phyloP scores from a whole-genome alignment of 352 stramenopile species.

The Globisporangium orthogonon region DNA sequence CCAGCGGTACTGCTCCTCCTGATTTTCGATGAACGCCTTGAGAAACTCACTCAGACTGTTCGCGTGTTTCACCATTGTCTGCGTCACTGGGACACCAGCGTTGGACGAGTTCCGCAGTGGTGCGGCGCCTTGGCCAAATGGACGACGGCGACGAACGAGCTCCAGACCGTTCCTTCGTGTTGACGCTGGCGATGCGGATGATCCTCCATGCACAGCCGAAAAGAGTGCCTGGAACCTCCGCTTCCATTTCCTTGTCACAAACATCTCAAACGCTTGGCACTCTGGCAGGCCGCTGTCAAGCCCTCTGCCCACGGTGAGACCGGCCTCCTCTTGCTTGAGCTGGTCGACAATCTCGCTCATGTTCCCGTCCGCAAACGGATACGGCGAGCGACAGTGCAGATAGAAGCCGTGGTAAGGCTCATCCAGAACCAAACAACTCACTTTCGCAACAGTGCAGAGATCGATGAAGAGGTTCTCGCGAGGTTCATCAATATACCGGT shows the following conservation, averaged over 20 bases:
- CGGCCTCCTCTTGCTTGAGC: conserved; percentile 87
- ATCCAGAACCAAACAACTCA: conserved; percentile 89
- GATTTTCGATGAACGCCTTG: conserved; percentile 81
- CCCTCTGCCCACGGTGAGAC: conserved; percentile 77
- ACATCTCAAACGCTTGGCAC: conserved; percentile 92
- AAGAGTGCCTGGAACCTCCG: conserved; percentile 72
- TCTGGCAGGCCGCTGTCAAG: conserved; percentile 76
- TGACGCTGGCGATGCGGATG: not conserved
- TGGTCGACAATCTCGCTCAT: conserved; percentile 91
- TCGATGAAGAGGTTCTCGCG: conserved; percentile 87
- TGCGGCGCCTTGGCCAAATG: conserved; percentile 4
- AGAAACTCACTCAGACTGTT: conserved; percentile 67
- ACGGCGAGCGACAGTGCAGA: conserved; percentile 91
- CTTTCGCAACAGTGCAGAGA: conserved; percentile 92
- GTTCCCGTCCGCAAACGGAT: conserved; percentile 88
- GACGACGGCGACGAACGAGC: conserved; percentile 9
- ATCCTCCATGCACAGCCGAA: conserved; percentile 24
- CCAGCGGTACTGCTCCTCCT: conserved; percentile 71
- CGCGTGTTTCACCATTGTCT: conserved; percentile 47
- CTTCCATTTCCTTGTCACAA: conserved; percentile 84
- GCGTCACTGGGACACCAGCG: conserved; percentile 18
- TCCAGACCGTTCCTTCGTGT: conserved; percentile 1
- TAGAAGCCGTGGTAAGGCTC: conserved; percentile 93
- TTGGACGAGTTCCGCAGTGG: not conserved
- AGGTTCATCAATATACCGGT: conserved; percentile 67